phyloP scores from a whole-genome alignment of 1,284 basidiomycete genomes.

The Ustilago sp. region DNA sequence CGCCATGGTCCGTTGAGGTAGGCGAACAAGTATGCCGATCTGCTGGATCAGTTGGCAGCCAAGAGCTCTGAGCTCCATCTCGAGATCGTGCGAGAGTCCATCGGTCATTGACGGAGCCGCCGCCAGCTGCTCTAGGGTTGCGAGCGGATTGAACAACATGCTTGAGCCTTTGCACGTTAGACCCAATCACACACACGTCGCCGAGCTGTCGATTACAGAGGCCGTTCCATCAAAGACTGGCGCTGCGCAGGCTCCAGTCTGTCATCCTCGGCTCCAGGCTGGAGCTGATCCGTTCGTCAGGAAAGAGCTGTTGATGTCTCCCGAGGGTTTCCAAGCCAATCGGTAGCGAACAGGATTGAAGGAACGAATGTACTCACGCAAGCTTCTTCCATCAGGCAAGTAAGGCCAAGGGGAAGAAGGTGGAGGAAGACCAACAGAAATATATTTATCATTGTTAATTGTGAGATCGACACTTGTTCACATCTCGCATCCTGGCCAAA shows the following conservation, averaged over 20 bases:
- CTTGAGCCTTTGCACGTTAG: background rate
- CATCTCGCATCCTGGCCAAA: too few relatives aligned
- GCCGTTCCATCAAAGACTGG: background rate
- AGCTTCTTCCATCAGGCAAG: too few relatives aligned
- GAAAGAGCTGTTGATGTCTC: too few relatives aligned
- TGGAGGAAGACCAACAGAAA: background rate
- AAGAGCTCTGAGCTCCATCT: constrained; percentile 85
- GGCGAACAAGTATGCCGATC: constrained; percentile 86
- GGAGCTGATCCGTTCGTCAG: too few relatives aligned
- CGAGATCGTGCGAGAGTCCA: constrained; percentile 82
- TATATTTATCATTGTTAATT: background rate
- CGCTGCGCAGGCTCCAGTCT: background rate
- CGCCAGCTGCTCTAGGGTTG: constrained; percentile 81
- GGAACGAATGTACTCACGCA: background rate
- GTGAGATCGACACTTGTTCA: background rate
- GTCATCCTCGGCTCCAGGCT: background rate
- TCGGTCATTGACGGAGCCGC: constrained; percentile 83
- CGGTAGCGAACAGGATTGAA: background rate
- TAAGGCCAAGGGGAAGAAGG: background rate
- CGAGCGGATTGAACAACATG: constrained; percentile 80
- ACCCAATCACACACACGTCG: background rate
- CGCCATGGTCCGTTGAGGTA: constrained; percentile 96
- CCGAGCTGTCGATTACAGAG: background rate
- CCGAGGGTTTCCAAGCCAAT: too few relatives aligned
- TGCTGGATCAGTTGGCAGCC: constrained; percentile 88